Evolutionary conservation across 2,329 filamentous ascomycete species (phyloP).

Genomic region (Neophaeococcomyces mojaviensis): DNA sequence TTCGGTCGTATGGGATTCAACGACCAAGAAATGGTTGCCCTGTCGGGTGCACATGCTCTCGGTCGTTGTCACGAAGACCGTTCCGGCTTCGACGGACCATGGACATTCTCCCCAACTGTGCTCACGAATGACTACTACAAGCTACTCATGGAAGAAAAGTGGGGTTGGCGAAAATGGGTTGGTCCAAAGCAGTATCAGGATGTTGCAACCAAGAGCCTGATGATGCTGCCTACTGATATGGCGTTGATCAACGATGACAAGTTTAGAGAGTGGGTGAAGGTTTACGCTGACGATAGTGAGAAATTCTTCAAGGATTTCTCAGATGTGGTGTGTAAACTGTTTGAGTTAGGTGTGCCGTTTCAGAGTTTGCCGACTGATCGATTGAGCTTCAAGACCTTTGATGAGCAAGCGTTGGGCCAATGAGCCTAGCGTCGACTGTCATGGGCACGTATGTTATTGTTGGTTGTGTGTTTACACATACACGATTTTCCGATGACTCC

Average conservation of each 20-base stretch:
- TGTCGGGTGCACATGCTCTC: constrained; percentile 76
- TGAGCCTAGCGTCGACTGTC: too few relatives aligned
- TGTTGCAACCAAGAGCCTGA: constrained; percentile 74
- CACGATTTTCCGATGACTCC: too few relatives aligned
- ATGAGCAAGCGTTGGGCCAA: constrained; percentile 14
- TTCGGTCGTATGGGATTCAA: constrained; percentile 98
- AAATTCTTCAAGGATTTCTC: constrained; percentile 91
- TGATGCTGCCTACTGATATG: constrained; percentile 96
- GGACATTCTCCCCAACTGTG: constrained; percentile 85
- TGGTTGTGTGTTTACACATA: too few relatives aligned
- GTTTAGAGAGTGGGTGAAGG: constrained; percentile 72
- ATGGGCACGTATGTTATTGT: too few relatives aligned
- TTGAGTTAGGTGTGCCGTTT: constrained; percentile 93
- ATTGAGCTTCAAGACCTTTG: constrained; percentile 57
- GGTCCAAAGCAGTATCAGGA: constrained; percentile 89
- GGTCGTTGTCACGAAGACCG: constrained; percentile 86
- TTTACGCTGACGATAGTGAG: constrained; percentile 86
- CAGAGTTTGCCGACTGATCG: constrained; percentile 52
- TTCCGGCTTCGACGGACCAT: constrained; percentile 79
- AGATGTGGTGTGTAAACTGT: constrained; percentile 68
- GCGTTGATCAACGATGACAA: constrained; percentile 79
- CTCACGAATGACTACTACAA: constrained; percentile 94
- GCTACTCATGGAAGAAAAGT: constrained; percentile 83
- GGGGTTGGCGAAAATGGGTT: constrained; percentile 84
- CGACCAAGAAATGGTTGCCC: constrained; percentile 91